Base-by-base conservation (phyloP, 2,329 filamentous ascomycete genomes). In the Penicillium glabrum region DNA sequence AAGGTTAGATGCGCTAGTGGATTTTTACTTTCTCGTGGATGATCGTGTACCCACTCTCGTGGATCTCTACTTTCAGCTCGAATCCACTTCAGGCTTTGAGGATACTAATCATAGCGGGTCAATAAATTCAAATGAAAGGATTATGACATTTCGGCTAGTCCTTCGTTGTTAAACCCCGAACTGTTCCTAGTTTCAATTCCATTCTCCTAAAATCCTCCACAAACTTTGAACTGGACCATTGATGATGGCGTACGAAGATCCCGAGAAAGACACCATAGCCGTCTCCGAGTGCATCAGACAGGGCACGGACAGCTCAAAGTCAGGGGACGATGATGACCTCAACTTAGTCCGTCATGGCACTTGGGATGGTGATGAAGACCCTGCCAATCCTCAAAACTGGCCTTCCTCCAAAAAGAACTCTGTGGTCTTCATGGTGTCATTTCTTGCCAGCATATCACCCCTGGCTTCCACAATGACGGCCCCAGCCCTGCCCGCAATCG, bases 381-480 rank as follows among this genome's bases (percentile, higher is more conserved):
- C 50, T n/a, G 41, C 31, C 16, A 53, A 35, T 27, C 44, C 37
- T 21, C 33, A 57, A 23, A 45, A 46, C 16, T 45, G 41, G 45
- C 35, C 16, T 10, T 24, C 33, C n/a, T 33, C n/a, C 16, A 52
- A 21, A n/a, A 52, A 39, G 43, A 45, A 9, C 26, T 29, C 11
- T 16, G 26, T 27, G 7, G 33, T 39, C 11, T 39, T 49, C 33
- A 29, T 21, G 13, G 31, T 49, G 31, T 35, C 26, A 3, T 49
- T 29, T 11, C 31, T 49, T 16, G 46, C 31, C 10, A 35, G 31
- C 33, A 48, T 58, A 26, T 47, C 83, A 14, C 83, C 85, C 0
- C 81, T 87, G 35, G 83, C 84, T 1, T 84, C 81, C 11, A 82
- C 81, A 46, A 86, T 86, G 77, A 61, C 80, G 1, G 75, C 80